Base-by-base conservation (phyloP, 306 rosid genomes). In the Dalbergia oliveri region DNA sequence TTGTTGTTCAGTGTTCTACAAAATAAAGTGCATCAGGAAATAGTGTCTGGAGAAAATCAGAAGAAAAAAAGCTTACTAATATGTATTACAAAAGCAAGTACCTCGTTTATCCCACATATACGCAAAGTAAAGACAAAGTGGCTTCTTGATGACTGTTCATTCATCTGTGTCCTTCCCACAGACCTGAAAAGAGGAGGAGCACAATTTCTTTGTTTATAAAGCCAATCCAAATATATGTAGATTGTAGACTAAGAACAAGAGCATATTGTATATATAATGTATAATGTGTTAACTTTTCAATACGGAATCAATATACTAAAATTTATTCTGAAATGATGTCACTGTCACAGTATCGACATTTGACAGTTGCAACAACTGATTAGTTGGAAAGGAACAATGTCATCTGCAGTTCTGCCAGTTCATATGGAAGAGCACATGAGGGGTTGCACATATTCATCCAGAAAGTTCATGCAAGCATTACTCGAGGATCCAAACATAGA, bases 131-230 rank as follows among this genome's bases (percentile, higher is more conserved):
- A 93, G 79, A 95, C 99, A 45, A 95, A 85, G 78, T 95, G 98
- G 75, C 99, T 95, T 86, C 98, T 93, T 4, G 99, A 95, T 53
- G 99, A 95, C 49, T 95, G 97, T 69, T 95, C 99, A 65, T 95
- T 95, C 99, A 95, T 95, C 35, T 91, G 93, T 8, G 99, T 96
- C 84, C 84, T 93, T 61, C 98, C 97, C 49, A 96, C 98, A n/a
- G 98, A 93, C 90, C 99, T 96, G 81, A 78, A 57, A 82, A 35
- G 58, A 9, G n/a, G 47, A 61, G 56, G 69, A 57, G 34, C 73
- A 83, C n/a, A n/a, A 56, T 21, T 58, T 56, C 66, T 50, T 35
- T 34, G 8, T 61, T 60, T 16, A 72, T n/a, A n/a, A n/a, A n/a
- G n/a, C n/a, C n/a, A n/a, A n/a, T n/a, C n/a, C n/a, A n/a, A n/a